A percentile compares a stretch with the other conserved stretches of the same genome.
Conservation (phyloP, 2,329 filamentous ascomycete species). For the Penicillium sp. region DNA sequence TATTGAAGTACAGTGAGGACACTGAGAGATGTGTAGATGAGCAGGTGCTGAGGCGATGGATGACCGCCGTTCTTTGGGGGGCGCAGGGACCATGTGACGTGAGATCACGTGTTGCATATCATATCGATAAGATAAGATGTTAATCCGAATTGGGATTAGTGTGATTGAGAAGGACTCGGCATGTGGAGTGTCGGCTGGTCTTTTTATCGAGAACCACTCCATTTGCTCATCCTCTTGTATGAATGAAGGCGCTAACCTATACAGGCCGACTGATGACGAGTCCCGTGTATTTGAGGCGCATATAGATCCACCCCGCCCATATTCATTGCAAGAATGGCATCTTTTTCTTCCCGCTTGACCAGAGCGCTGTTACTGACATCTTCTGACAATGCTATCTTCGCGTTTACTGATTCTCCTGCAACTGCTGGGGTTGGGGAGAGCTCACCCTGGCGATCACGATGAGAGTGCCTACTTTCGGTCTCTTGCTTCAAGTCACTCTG, state of each 20-base stretch:
- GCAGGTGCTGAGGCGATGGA: slow-evolving; percentile 5
- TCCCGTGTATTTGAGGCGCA: not conserved
- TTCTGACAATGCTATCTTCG: not conserved
- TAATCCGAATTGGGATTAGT: not conserved
- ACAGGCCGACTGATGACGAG: not conserved
- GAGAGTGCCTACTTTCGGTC: not conserved
- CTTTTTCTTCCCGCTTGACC: not conserved
- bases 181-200: not conserved
- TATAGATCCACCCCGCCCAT: not conserved
- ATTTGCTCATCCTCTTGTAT: not conserved
- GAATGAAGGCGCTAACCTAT: not conserved
- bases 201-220: not conserved
- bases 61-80: slow-evolving; percentile 3
- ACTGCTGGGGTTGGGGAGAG: not conserved
- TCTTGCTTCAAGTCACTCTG: not conserved
- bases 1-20: slow-evolving; percentile 1
- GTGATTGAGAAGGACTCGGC: not conserved
- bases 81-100: slow-evolving; percentile 23
- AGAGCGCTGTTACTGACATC: not conserved
- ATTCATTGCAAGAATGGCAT: not conserved
- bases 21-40: not conserved
- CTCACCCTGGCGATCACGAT: not conserved
- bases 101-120: slow-evolving; percentile 16
- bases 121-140: slow-evolving; percentile 1
- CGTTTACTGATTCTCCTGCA: not conserved